Conservation (phyloP, 1,139 yeast species). For the Torulaspora pretoriensis region DNA sequence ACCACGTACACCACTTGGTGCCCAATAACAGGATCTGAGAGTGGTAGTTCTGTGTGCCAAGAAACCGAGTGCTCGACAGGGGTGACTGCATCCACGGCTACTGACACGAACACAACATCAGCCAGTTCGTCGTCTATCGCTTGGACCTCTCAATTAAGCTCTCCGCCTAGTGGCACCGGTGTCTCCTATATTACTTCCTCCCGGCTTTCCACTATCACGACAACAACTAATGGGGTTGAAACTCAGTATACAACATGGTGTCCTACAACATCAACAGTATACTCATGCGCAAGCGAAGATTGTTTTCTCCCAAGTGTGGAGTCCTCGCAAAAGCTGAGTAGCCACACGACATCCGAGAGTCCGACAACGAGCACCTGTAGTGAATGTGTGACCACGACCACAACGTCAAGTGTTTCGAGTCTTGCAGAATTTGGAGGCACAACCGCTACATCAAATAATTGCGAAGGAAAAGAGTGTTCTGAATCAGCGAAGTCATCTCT, state of each 20-base stretch:
- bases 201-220: conserved; percentile 8
- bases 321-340: background rate
- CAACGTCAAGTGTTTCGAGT: background rate
- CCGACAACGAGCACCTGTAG: background rate
- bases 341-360: background rate
- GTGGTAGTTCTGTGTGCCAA: background rate
- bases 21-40: background rate
- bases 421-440: background rate
- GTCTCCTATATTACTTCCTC: background rate
- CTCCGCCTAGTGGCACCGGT: background rate
- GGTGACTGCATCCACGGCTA: background rate
- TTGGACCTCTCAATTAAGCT: background rate
- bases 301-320: background rate
- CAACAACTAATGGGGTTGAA: conserved; percentile 13
- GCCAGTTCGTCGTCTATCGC: background rate
- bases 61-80: background rate
- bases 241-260: conserved; percentile 41
- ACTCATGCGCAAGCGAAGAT: background rate
- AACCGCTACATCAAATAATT: background rate
- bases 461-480: background rate
- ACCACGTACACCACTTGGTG: background rate
- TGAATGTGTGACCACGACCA: background rate
- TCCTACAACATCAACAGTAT: conserved; percentile 33
- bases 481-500: background rate
- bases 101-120: background rate